These are phyloP conservation scores for Epithele typhae DNA, from an alignment of 768 basidiomycete genomes.

Conservation along the genomic window DNA sequence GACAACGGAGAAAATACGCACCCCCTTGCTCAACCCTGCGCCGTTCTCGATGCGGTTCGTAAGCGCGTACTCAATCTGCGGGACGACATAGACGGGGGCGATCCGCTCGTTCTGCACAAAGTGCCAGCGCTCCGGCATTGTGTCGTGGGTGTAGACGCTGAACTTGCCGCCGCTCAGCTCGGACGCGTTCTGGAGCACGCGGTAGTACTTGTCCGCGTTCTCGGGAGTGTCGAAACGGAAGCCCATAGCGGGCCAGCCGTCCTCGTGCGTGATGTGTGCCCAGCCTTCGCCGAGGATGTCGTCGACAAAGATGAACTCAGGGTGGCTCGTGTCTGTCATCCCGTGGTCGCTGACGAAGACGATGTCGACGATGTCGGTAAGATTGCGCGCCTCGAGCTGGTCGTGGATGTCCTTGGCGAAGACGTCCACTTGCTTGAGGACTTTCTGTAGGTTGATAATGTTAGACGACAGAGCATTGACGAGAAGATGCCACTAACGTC, in stretches of 20 bases:
- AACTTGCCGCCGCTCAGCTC: conserved; percentile 60
- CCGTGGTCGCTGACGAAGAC: conserved; percentile 90
- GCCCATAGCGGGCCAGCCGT: conserved; percentile 91
- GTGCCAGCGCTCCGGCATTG: conserved; percentile 81
- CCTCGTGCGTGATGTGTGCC: conserved; percentile 61
- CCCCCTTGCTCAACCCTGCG: conserved; percentile 68
- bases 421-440: conserved; percentile 61
- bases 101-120: conserved; percentile 72
- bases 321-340: conserved; percentile 87
- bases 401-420: conserved; percentile 71
- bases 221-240: conserved; percentile 62
- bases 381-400: conserved; percentile 62
- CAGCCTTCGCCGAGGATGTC: conserved; percentile 69
- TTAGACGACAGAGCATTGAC: no score
- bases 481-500: conserved; percentile 45
- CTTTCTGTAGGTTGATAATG: conserved; percentile 38
- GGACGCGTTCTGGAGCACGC: conserved; percentile 50
- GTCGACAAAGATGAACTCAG: conserved; percentile 74
- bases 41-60: conserved; percentile 61
- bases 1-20: conserved; percentile 35
- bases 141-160: conserved; percentile 70
- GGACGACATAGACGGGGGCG: conserved; percentile 83
- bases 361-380: conserved; percentile 80
- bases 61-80: conserved; percentile 74
- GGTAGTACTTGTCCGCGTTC: conserved; percentile 54